phyloP scores from a whole-genome alignment of 352 stramenopile species.

The Pythium aquatile region DNA sequence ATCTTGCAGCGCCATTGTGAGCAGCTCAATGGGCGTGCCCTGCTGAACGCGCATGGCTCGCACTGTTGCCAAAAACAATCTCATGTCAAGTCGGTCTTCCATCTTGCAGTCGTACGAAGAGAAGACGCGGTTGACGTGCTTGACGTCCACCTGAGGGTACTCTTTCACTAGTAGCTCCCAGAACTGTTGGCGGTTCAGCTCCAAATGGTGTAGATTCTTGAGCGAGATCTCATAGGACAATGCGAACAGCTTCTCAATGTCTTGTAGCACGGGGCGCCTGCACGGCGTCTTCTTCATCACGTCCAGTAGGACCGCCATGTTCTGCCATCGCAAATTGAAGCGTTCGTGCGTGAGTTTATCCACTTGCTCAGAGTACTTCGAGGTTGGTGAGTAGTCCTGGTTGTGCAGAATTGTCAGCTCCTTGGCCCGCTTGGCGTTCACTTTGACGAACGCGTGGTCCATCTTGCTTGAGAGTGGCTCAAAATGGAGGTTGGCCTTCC shows the following conservation, averaged over 20 bases:
- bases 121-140: slow-evolving; percentile 53
- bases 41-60: slow-evolving; percentile 60
- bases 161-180: slow-evolving; percentile 44
- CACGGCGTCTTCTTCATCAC: slow-evolving; percentile 59
- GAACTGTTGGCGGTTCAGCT: slow-evolving; percentile 50
- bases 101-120: slow-evolving; percentile 59
- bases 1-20: slow-evolving; percentile 42
- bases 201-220: slow-evolving; percentile 33
- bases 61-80: slow-evolving; percentile 50
- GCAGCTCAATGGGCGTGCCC: slow-evolving; percentile 45
- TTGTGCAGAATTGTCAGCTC: slow-evolving; percentile 51
- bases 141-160: slow-evolving; percentile 42
- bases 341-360: slow-evolving; percentile 33
- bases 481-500: slow-evolving; percentile 46
- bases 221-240: slow-evolving; percentile 50
- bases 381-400: slow-evolving; percentile 40
- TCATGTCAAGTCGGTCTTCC: slow-evolving; percentile 47
- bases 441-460: slow-evolving; percentile 42
- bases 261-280: slow-evolving; percentile 54
- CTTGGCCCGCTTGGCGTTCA: slow-evolving; percentile 36
- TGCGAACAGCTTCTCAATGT: slow-evolving; percentile 62
- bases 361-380: slow-evolving; percentile 37
- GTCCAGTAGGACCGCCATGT: slow-evolving; percentile 44
- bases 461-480: slow-evolving; percentile 42
- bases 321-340: slow-evolving; percentile 49